These are phyloP conservation scores for Huiozyma naganishii DNA, from an alignment of 805 yeast genomes.

Conservation along the genomic window DNA sequence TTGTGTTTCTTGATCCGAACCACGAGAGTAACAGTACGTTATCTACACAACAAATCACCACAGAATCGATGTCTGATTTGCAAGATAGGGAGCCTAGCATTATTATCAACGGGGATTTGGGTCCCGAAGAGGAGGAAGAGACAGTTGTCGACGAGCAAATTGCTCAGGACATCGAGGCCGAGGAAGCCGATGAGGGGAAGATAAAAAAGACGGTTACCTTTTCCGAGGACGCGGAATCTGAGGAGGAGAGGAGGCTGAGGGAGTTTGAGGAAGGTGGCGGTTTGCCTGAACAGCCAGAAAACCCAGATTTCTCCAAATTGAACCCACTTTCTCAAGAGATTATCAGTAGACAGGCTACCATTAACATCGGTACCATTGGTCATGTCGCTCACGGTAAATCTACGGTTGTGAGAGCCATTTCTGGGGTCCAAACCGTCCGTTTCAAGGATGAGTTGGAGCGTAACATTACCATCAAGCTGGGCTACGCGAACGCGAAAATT, in stretches of 20 bases:
- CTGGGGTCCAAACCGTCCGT: conserved; percentile 98
- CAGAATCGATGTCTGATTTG: conserved; percentile 51
- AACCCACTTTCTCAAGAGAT: conserved; percentile 91
- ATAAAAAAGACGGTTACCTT: conserved; percentile 72
- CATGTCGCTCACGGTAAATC: conserved; percentile 95
- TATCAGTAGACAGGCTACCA: conserved; percentile 97
- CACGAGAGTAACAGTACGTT: too few species aligned
- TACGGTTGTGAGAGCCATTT: conserved; percentile 89
- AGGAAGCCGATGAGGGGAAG: conserved; percentile 30
- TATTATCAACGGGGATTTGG: conserved; percentile 57
- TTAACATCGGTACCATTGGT: conserved; percentile 95
- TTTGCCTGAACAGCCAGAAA: conserved; percentile 87
- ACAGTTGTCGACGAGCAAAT: conserved; percentile 30
- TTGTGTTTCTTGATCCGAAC: too few species aligned
- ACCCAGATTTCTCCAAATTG: conserved; percentile 71
- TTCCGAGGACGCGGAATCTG: conserved; percentile 58
- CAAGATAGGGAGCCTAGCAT: conserved; percentile 81
- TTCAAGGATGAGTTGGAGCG: conserved; percentile 98
- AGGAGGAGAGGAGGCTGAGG: conserved; percentile 64
- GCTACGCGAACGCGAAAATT: conserved; percentile 97
- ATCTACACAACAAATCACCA: too few species aligned
- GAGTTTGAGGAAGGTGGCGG: conserved; percentile 99
- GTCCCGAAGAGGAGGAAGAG: conserved; percentile 29
- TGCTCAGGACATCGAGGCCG: conserved; percentile 19
- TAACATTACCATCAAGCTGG: conserved; percentile 95